Percentiles rank a stretch among this genome's conserved stretches.
phyloP scores from a whole-genome alignment of 345 rosid species.

The Cardamine chenopodiifolia region DNA sequence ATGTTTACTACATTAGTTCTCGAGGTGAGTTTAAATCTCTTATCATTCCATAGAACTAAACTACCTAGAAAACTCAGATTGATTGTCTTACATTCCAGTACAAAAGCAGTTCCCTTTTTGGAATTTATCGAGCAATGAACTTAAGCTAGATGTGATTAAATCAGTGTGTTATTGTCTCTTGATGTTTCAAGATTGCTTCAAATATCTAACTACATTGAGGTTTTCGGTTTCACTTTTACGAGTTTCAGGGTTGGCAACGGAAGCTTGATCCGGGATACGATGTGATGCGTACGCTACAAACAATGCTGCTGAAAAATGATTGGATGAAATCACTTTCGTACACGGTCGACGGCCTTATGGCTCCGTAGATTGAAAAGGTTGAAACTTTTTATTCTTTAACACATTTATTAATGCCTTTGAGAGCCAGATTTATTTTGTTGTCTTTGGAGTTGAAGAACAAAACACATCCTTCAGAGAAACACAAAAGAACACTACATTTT shows the following conservation, averaged over 20 bases:
- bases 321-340: constrained; percentile 93
- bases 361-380: constrained; percentile 57
- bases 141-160: neutral
- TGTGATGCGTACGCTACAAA: constrained; percentile 81
- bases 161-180: neutral
- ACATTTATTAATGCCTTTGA: constrained; percentile 46
- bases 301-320: constrained; percentile 76
- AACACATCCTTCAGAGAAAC: constrained; percentile 20
- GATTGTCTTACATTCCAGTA: neutral
- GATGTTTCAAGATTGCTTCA: constrained; percentile 11
- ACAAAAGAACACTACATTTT: neutral
- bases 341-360: constrained; percentile 98
- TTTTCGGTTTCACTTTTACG: neutral
- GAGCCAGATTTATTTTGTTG: constrained; percentile 22
- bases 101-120: neutral
- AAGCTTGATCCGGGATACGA: constrained; percentile 91
- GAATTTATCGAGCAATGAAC: neutral
- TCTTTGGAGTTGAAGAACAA: constrained; percentile 32
- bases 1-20: constrained; percentile 97
- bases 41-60: neutral
- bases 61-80: neutral
- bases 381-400: constrained; percentile 32
- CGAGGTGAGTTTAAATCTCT: constrained; percentile 59
- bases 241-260: constrained; percentile 86
- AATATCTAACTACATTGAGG: constrained; percentile 3